These are phyloP conservation scores for button mushroom (Agaricus bisporus) DNA, from an alignment of 768 basidiomycete species.

Conservation along the genomic window DNA sequence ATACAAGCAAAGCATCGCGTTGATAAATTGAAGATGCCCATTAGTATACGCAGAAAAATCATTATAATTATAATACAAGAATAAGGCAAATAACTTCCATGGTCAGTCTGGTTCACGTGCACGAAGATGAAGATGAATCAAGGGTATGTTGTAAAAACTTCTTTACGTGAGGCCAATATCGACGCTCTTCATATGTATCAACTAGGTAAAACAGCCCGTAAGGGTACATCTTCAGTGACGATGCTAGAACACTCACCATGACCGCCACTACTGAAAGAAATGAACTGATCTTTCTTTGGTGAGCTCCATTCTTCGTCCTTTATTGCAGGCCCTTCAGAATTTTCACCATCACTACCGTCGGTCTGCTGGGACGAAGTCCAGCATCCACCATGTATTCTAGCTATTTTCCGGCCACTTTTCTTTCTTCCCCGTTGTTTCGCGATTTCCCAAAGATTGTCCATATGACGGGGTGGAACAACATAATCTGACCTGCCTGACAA, in stretches of 20 bases:
- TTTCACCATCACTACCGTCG: not conserved
- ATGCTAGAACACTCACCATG: constrained; percentile 8
- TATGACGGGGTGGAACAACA: constrained; percentile 8
- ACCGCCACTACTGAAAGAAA: not conserved
- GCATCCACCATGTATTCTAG: not conserved
- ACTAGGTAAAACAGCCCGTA: not conserved
- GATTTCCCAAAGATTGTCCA: constrained; percentile 10
- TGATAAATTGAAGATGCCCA: too few species aligned
- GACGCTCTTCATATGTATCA: not conserved
- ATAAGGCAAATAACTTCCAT: too few species aligned
- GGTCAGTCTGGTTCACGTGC: not conserved
- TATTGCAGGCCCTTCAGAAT: not conserved
- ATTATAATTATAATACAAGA: too few species aligned
- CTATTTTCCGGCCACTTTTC: not conserved
- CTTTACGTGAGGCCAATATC: not conserved
- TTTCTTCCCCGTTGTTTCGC: not conserved
- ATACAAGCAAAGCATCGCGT: too few species aligned
- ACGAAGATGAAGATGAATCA: not conserved
- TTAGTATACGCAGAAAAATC: too few species aligned
- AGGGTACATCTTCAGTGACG: too few species aligned
- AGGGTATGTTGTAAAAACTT: not conserved
- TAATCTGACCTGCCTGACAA: constrained; percentile 23
- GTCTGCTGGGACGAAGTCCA: not conserved
- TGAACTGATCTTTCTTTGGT: constrained; percentile 7
- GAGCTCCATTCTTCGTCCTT: not conserved